Percentiles rank a stretch among this genome's conserved stretches.
These are phyloP conservation scores for Nannizzia gypsea DNA, from an alignment of 2,329 filamentous ascomycete species.

Conservation along the genomic window DNA sequence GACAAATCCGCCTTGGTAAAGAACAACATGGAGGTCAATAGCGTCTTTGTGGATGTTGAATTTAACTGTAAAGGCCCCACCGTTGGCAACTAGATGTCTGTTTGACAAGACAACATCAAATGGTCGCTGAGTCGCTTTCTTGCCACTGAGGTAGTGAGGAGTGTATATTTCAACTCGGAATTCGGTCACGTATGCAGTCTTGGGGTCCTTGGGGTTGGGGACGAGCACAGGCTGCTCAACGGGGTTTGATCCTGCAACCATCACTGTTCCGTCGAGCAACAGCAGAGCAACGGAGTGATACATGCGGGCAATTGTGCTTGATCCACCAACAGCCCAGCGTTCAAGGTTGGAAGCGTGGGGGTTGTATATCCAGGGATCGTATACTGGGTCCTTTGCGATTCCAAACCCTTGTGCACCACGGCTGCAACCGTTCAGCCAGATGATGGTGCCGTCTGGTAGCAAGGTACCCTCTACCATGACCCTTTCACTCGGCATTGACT, in stretches of 20 bases:
- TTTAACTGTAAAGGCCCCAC: conserved; percentile 36
- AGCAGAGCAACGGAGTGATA: conserved; percentile 52
- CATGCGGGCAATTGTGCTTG: conserved; percentile 37
- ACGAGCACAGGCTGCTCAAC: conserved; percentile 45
- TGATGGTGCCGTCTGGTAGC: conserved; percentile 48
- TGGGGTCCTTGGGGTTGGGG: conserved; percentile 33
- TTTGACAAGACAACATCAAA: conserved; percentile 37
- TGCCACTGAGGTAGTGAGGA: conserved; percentile 47
- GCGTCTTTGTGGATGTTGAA: conserved; percentile 37
- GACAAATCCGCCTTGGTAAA: conserved; percentile 50
- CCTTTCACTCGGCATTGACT: conserved; percentile 46
- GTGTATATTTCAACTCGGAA: conserved; percentile 52
- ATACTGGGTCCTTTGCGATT: conserved; percentile 42
- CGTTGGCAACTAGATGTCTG: conserved; percentile 34
- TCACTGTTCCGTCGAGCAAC: conserved; percentile 47
- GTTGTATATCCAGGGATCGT: conserved; percentile 48
- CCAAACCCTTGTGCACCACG: conserved; percentile 50
- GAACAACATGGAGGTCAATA: conserved; percentile 37
- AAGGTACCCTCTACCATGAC: conserved; percentile 51
- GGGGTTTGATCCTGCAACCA: conserved; percentile 50
- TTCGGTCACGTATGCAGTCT: conserved; percentile 42
- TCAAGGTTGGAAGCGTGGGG: conserved; percentile 40
- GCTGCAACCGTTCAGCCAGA: conserved; percentile 49
- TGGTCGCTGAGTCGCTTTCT: conserved; percentile 39
- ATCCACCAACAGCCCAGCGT: conserved; percentile 38